phyloP scores from a whole-genome alignment of 129 eudicot genomes.

The Silybum marianum region DNA sequence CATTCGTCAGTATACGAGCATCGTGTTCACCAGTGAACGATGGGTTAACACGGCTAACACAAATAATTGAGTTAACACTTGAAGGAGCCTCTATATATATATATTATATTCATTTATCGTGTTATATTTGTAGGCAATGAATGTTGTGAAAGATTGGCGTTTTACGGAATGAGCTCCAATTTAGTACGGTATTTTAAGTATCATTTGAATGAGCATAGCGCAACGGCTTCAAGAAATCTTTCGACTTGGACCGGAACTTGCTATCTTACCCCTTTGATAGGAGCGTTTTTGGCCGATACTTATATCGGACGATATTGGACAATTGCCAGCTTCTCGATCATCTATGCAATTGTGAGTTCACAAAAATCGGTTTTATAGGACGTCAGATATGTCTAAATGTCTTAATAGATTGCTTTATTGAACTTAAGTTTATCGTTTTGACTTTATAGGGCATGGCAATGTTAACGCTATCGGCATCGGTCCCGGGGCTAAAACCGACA shows the following conservation, averaged over 20 bases:
- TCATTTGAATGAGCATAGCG: conserved; percentile 53
- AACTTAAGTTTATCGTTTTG: neutral
- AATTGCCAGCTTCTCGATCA: conserved; percentile 62
- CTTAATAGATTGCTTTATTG: too few species aligned
- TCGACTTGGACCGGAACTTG: conserved; percentile 77
- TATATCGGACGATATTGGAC: conserved; percentile 77
- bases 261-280: conserved; percentile 64
- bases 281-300: conserved; percentile 83
- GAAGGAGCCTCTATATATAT: too few species aligned
- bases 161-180: conserved; percentile 73
- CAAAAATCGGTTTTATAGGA: too few species aligned
- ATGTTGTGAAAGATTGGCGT: conserved; percentile 80
- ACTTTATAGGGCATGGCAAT: conserved; percentile 53
- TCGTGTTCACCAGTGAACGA: too few species aligned
- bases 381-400: too few species aligned
- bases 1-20: too few species aligned
- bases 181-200: conserved; percentile 58
- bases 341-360: conserved; percentile 54
- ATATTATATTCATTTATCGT: neutral
- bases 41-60: too few species aligned
- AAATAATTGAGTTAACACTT: too few species aligned
- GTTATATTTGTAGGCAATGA: conserved; percentile 55
- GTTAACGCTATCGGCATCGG: conserved; percentile 59
- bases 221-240: conserved; percentile 59
- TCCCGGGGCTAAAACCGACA: conserved; percentile 60